Percentiles rank a stretch among this genome's conserved stretches.
Conservation (phyloP, 805 yeast genomes). For the Tetrapisispora taiwanensis region DNA sequence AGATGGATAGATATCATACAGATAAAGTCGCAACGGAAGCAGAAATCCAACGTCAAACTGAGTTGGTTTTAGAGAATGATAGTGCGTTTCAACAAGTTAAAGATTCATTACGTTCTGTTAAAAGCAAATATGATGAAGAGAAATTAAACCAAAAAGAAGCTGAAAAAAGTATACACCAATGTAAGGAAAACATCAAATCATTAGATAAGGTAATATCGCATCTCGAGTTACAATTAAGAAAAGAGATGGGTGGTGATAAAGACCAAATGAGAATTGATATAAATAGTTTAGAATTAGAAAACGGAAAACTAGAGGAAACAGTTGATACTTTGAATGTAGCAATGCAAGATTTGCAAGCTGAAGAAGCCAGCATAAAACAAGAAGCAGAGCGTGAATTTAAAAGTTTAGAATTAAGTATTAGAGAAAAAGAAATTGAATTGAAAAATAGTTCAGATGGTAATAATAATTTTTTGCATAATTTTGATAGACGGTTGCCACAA, state of each 20-base stretch:
- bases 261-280: conserved; percentile 19
- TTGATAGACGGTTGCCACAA: conserved; percentile 37
- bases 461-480: conserved; percentile 34
- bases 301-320: conserved; percentile 6
- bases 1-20: conserved; percentile 19
- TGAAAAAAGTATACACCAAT: conserved; percentile 11
- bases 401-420: conserved; percentile 9
- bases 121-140: conserved; percentile 14
- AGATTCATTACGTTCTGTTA: conserved; percentile 9
- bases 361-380: conserved; percentile 8
- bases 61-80: conserved; percentile 12
- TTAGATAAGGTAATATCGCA: conserved; percentile 17
- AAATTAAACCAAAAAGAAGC: conserved; percentile 17
- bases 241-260: conserved; percentile 26
- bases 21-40: conserved; percentile 12
- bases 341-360: conserved; percentile 12
- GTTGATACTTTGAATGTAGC: conserved; percentile 5
- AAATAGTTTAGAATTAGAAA: conserved; percentile 6
- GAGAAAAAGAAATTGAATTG: conserved; percentile 15
- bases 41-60: conserved; percentile 10
- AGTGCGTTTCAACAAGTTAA: conserved; percentile 13
- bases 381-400: conserved; percentile 9
- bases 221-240: conserved; percentile 19
- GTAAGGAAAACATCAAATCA: conserved; percentile 13
- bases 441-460: conserved; percentile 22